Evolutionary conservation across 371 early-diverging fungal genomes (phyloP), one percentile per base, ranked within the genome.

Genomic region (Saksenaea oblongispora): DNA sequence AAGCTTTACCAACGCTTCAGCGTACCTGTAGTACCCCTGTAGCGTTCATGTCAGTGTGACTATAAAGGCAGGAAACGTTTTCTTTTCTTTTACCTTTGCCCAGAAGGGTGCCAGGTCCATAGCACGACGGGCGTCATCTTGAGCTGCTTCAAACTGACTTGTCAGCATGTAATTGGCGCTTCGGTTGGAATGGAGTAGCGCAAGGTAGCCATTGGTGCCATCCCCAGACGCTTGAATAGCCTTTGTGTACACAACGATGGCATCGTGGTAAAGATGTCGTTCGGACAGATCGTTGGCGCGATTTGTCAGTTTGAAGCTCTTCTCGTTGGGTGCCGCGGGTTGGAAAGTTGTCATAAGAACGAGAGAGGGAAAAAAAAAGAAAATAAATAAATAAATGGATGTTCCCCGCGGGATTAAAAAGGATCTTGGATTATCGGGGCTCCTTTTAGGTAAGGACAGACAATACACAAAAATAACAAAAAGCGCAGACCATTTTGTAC

Each of bases 81-180:
- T n/a, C n/a, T n/a, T n/a, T n/a, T n/a, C n/a, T n/a, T n/a, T n/a
- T 74, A 88, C 90, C 79, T 92, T 93, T 53, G 89, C 79, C 93
- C 93, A 93, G n/a, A 75, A 66, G 3, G 88, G 87, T 28, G 87
- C 78, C 61, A 89, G 65, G 36, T 70, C 71, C 5, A 88, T 85
- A 1, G 83, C 83, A 56, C 76, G 72, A 9, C 66, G 59, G 15
- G 94, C 91, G 66, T 94, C 95, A 55, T 74, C 71, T 35, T 71
- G 66, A 4, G 93, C 92, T 22, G 83, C 76, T n/a, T 82, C 71
- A 39, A 64, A 71, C 14, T 78, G 84, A 28, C 82, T 71, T n/a
- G 72, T 64, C 56, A 80, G 64, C 24, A 77, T 67, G 55, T 77
- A 81, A 31, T 84, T 74, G 5, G 91, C 89, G 37, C 90, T 84